Conservation (phyloP, 768 basidiomycete species). For the Naganishia antarctica region DNA sequence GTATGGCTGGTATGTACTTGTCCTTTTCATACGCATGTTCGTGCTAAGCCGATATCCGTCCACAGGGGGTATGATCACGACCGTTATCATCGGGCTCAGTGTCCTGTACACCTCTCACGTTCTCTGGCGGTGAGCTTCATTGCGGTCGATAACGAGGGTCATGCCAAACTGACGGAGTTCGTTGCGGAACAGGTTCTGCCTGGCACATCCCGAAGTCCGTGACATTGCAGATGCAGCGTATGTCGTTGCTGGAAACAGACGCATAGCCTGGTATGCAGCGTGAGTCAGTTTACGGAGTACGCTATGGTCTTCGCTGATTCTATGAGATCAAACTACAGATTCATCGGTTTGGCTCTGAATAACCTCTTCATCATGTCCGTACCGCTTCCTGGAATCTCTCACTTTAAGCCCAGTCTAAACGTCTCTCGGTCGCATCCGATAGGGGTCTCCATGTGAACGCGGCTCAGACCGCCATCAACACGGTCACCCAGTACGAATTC, state of each 20-base stretch:
- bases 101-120: slow-evolving; percentile 34
- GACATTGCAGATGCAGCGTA: slow-evolving; percentile 36
- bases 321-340: background rate
- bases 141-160: background rate
- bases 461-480: slow-evolving; percentile 34
- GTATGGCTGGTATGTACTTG: slow-evolving; percentile 30
- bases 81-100: slow-evolving; percentile 28
- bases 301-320: background rate
- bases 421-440: no score
- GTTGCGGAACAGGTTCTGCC: slow-evolving; percentile 23
- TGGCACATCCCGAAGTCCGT: slow-evolving; percentile 25
- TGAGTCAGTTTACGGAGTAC: background rate
- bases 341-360: slow-evolving; percentile 33
- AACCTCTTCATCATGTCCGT: slow-evolving; percentile 33
- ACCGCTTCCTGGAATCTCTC: no score
- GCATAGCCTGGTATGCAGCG: slow-evolving; percentile 26
- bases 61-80: slow-evolving; percentile 30
- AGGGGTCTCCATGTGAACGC: slow-evolving; percentile 35
- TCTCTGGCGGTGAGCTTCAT: slow-evolving; percentile 29
- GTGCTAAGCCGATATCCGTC: no score
- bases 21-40: no score
- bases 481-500: slow-evolving; percentile 29
- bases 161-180: background rate
- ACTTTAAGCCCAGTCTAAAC: no score
- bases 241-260: slow-evolving; percentile 24